phyloP scores from a whole-genome alignment of 2,329 filamentous ascomycete species.

The Diplodia seriata region DNA sequence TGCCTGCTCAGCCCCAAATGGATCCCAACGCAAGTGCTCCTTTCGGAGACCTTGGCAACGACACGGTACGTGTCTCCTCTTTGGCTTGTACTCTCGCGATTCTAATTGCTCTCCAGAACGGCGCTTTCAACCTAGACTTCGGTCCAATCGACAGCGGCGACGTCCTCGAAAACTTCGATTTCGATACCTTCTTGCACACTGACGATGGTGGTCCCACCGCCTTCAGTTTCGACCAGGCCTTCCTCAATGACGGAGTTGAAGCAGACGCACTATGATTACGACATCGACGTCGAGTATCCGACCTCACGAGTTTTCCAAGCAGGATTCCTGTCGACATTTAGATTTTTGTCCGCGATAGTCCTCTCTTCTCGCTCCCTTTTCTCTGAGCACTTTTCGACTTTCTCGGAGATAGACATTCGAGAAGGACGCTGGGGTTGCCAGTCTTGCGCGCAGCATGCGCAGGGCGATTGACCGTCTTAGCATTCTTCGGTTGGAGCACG shows the following conservation, averaged over 20 bases:
- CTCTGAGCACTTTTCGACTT: conserved; percentile 6
- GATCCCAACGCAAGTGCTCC: conserved; percentile 43
- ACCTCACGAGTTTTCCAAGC: conserved; percentile 24
- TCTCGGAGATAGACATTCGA: conserved; percentile 1
- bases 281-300: conserved; percentile 18
- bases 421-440: conserved; percentile 8
- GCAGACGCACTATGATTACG: conserved; percentile 27
- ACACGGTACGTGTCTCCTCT: conserved; percentile 42
- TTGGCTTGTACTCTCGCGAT: conserved; percentile 5
- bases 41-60: conserved; percentile 49
- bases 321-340: conserved; percentile 24
- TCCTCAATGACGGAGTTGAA: conserved; percentile 26
- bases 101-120: conserved; percentile 46
- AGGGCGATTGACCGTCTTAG: conserved; percentile 9
- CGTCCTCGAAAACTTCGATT: conserved; percentile 72
- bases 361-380: conserved; percentile 19
- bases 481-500: background rate
- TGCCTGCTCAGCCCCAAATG: conserved; percentile 42
- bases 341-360: conserved; percentile 27
- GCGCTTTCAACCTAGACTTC: conserved; percentile 49
- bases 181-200: conserved; percentile 70
- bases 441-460: background rate
- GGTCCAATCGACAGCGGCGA: conserved; percentile 62
- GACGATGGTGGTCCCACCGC: conserved; percentile 41
- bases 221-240: conserved; percentile 25